phyloP scores from a whole-genome alignment of 257 asterid species.

The Primulina tabacum region DNA sequence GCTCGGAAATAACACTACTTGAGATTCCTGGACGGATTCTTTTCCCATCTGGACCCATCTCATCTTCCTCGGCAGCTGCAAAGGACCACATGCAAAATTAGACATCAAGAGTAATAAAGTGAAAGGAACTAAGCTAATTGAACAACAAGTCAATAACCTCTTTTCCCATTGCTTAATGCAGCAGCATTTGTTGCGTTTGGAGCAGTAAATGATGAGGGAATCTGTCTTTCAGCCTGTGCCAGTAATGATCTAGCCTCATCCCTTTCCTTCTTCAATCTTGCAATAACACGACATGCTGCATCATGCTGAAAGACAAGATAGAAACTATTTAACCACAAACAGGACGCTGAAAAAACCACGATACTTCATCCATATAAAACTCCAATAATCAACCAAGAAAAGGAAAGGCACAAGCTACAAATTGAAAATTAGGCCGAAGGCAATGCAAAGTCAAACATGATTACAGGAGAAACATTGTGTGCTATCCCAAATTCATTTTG shows the following conservation, averaged over 20 bases:
- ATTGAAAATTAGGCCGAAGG: neutral
- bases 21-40: conserved; percentile 80
- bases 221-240: conserved; percentile 84
- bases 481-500: neutral
- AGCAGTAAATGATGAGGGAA: conserved; percentile 51
- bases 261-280: conserved; percentile 94
- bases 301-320: conserved; percentile 65
- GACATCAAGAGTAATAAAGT: conserved; percentile 17
- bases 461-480: neutral
- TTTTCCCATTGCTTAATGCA: conserved; percentile 81
- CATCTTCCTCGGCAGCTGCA: conserved; percentile 76
- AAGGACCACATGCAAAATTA: conserved; percentile 27
- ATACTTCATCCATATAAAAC: neutral
- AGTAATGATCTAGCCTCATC: conserved; percentile 85
- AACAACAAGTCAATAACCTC: conserved; percentile 51
- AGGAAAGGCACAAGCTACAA: neutral
- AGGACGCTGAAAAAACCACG: neutral
- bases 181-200: conserved; percentile 41
- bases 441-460: neutral
- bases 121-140: conserved; percentile 3
- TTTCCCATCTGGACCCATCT: conserved; percentile 72
- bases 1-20: conserved; percentile 66
- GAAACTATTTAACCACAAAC: conserved; percentile 18
- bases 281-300: conserved; percentile 99
- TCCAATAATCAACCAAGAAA: neutral